Base-by-base conservation (phyloP, 768 basidiomycete genomes). In the Lentinula boryana region DNA sequence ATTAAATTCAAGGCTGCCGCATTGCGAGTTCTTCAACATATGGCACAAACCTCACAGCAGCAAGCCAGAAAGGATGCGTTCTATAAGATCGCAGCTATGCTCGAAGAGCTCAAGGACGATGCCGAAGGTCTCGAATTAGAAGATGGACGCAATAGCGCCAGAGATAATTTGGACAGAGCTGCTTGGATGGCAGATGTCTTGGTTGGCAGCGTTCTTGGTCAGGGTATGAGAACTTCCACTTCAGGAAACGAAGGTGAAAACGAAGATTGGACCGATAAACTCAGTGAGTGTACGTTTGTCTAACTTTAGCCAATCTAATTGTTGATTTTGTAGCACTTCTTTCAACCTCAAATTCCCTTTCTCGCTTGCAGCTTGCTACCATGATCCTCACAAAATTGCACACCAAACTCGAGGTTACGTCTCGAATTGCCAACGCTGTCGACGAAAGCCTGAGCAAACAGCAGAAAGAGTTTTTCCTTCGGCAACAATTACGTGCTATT, bases 361-460 rank as follows among this genome's bases (percentile, higher is more conserved):
- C 80, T 10, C 86, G 90, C 38, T 78, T 92, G 23, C 79, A 77
- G 31, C 83, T 84, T 33, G 87, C 89, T 1, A 86, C 87, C 7
- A 80, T 84, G 58, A 79, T 93, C 10, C 87, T 93, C 68, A 71
- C 84, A 50, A 93, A 91, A 66, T 87, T 88, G 56, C 76, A 84
- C 2, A 88, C 88, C 44, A 91, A 93, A 36, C 84, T 84, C 21
- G 91, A 93, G 70, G 88, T 93, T 0, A 84, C 87, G 15, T 84
- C 86, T 69, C 92, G 89, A 76, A 90, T 93, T 56, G 85, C 89
- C 4, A 81, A 83, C 33, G 86, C 88, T 21, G 87, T 93, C 10
- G 89, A 91, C 63, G 91, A 93, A 69, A 86, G 85, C 4, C 80
- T 93, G n/a, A 89, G 88, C 27, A 91, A 89, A 60, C 91, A 93